Conservation (phyloP, 1,284 basidiomycete species). For the Porodaedalea pini region DNA sequence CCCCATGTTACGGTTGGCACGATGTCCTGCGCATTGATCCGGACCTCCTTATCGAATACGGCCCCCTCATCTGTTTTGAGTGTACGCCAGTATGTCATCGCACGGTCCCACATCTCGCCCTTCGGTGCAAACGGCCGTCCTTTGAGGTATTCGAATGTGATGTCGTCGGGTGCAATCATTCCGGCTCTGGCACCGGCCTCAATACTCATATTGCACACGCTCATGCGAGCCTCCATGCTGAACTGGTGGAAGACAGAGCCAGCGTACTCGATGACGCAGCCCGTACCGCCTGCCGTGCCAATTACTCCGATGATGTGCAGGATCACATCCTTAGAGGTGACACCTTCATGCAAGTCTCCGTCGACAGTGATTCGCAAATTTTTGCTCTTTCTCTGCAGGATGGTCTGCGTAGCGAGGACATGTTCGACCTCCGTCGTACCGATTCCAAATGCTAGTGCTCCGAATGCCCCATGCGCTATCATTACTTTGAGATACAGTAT, state of each 20-base stretch:
- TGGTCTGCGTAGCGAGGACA: conserved; percentile 92
- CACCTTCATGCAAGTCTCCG: conserved; percentile 81
- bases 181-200: conserved; percentile 94
- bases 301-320: conserved; percentile 93
- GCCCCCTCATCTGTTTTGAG: conserved; percentile 86
- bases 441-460: conserved; percentile 94
- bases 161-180: conserved; percentile 92
- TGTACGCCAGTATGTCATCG: conserved; percentile 86
- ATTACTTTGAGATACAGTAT: conserved; percentile 27
- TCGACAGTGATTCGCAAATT: conserved; percentile 96
- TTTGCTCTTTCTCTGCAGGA: conserved; percentile 89
- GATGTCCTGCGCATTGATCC: conserved; percentile 86
- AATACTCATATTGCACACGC: conserved; percentile 98
- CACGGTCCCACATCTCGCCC: conserved; percentile 87
- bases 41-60: conserved; percentile 85
- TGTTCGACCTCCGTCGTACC: conserved; percentile 97
- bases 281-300: conserved; percentile 93
- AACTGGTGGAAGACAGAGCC: conserved; percentile 89
- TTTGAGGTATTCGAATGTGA: conserved; percentile 75
- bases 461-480: conserved; percentile 91
- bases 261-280: conserved; percentile 90
- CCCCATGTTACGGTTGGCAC: conserved; percentile 96
- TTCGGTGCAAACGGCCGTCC: conserved; percentile 83
- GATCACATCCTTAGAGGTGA: conserved; percentile 93
- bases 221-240: conserved; percentile 96